Percentiles rank a stretch among this genome's conserved stretches.
phyloP scores from a whole-genome alignment of 352 stramenopile species.

The Thalassiosira livingstoniorum region DNA sequence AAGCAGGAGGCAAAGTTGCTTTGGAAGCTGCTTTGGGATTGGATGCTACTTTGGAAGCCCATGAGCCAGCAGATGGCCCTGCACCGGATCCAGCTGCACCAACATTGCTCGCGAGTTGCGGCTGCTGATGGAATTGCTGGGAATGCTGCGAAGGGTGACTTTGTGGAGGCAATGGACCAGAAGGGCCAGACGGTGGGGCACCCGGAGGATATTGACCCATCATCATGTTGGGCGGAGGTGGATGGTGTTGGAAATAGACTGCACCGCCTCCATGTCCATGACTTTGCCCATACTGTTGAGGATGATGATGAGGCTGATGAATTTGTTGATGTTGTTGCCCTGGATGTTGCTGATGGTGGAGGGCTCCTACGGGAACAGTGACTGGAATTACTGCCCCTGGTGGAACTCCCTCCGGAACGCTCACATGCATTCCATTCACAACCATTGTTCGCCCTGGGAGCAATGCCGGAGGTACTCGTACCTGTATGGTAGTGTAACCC shows the following conservation, averaged over 20 bases:
- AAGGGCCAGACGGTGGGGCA: slow-evolving; percentile 17
- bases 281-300: slow-evolving; percentile 10
- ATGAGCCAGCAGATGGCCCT: background rate
- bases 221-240: slow-evolving; percentile 1
- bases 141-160: background rate
- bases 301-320: slow-evolving; percentile 7
- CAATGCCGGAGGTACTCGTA: slow-evolving; percentile 33
- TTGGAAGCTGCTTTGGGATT: too few relatives aligned
- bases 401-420: slow-evolving; percentile 38
- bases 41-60: background rate
- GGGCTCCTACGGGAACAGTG: slow-evolving; percentile 26
- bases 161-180: background rate
- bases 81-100: background rate
- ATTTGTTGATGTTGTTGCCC: background rate
- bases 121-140: slow-evolving; percentile 4
- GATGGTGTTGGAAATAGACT: slow-evolving; percentile 6
- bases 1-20: too few relatives aligned
- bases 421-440: slow-evolving; percentile 37
- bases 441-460: slow-evolving; percentile 44
- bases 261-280: background rate
- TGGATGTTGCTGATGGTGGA: background rate
- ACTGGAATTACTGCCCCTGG: slow-evolving; percentile 45
- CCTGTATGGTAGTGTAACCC: slow-evolving; percentile 42
- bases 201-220: background rate
- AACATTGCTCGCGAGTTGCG: background rate